A percentile compares a stretch with the other conserved stretches of the same genome.
Conservation (phyloP, 371 early-diverging fungal genomes). For the Mucor velutinosus region DNA sequence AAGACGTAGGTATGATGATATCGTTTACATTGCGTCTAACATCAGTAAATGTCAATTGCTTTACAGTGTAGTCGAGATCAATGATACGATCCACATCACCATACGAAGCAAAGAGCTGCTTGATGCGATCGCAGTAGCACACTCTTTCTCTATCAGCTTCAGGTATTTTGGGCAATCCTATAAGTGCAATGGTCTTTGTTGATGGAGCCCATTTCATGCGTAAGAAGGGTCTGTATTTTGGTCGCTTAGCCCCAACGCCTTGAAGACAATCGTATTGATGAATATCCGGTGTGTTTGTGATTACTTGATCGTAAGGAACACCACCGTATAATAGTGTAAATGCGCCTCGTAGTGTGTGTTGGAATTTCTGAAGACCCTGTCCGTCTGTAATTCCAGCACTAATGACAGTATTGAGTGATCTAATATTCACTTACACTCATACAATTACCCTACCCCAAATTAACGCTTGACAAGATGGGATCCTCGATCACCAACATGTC, state of each 20-base stretch:
- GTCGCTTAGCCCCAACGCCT: not conserved
- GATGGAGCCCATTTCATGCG: not conserved
- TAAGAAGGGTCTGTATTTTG: not conserved
- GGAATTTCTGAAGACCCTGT: not conserved
- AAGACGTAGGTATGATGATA: constrained; percentile 2
- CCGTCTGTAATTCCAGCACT: not conserved
- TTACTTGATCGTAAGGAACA: not conserved
- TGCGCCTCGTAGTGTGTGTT: not conserved
- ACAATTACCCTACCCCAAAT: constrained; percentile 9
- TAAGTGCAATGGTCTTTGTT: not conserved
- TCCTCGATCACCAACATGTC: constrained; percentile 7
- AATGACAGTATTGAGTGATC: not conserved
- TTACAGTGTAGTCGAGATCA: not conserved
- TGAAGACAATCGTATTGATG: not conserved
- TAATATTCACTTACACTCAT: not conserved
- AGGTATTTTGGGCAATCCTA: constrained; percentile 4
- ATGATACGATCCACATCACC: not conserved
- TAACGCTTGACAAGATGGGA: constrained; percentile 11
- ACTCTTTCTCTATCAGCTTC: not conserved
- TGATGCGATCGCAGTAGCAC: not conserved
- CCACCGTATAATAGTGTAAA: constrained; percentile 9
- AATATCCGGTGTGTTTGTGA: not conserved
- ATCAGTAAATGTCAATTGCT: not conserved
- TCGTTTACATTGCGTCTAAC: not conserved
- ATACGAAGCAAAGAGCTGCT: not conserved